Base-by-base conservation (phyloP, 108 stramenopile genomes). In the Schizochytrium sp. region DNA sequence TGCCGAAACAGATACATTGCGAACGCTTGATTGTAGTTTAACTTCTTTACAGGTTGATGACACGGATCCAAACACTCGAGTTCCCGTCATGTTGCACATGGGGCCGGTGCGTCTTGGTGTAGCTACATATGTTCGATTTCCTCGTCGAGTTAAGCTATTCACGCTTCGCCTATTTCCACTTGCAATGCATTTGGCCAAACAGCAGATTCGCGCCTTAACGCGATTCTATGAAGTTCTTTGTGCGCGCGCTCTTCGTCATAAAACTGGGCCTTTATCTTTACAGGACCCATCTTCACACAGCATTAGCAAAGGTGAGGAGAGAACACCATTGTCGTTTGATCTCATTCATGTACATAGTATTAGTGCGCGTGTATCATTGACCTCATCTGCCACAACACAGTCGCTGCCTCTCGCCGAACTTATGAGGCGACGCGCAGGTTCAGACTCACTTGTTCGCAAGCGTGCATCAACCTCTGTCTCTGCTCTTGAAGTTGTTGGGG, bases 31-130 rank as follows among this genome's bases (percentile, higher is more conserved):
- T 38, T 55, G 10, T 38, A 17, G 50, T n/a, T 3, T 83, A 5
- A 5, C 47, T 10, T 55, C 47, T 13, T 49, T 83, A n/a, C 76
- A 83, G 53, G 28, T 83, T 5, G 76, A 83, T 40, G 76, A 83
- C 28, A 38, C 76, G 8, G 53, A 83, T 28, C 53, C 50, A 8
- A 83, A 50, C 76, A 83, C 76, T 2, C 47, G 53, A 5, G 47
- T 55, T 7, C 76, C 76, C 1, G 76, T 83, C 45, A 55, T 83
- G 76, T 5, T 83, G 76, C 50, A 49, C 15, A 47, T 55, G 47
- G 53, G 76, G 0, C 64, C 64, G 64, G 64, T 69, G 19, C 64
- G 44, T 38, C 19, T 69, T 7, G 64, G 12, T 69, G 64, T 38
- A 44, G 64, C 64, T 8, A 69, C 64, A 7, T 69, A 69, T 69